Base-by-base conservation (phyloP, 345 rosid species). In the Gossypium herbaceum region DNA sequence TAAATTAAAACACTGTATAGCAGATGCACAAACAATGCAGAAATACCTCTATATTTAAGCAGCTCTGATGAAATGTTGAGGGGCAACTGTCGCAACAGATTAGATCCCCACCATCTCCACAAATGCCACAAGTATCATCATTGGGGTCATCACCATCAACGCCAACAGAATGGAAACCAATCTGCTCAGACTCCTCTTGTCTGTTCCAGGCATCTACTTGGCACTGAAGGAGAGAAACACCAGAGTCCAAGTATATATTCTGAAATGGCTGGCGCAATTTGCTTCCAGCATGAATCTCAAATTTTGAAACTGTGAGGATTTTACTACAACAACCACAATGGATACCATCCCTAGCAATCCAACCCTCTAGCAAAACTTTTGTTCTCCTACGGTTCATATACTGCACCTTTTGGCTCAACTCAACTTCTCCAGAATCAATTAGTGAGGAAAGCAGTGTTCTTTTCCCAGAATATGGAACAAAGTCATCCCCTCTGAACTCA, bases 81-180 rank as follows among this genome's bases (percentile, higher is more conserved):
- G 99, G 97, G 74, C 99, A 95, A 75, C 97, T 81, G 80, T 95
- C 99, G 75, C 98, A 93, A 79, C 99, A 95, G 55, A 95, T 90
- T 80, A 95, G 83, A 83, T 93, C 90, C 71, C 99, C 99, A 78
- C 98, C 98, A 85, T 95, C 99, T 73, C 97, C 99, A 83, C 99
- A 95, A 51, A 91, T 86, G 79, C 97, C 93, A 86, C 99, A 95
- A 50, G 98, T 88, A 84, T 95, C 99, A 84, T 95, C 99, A 89
- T 91, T 89, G 55, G 98, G 97, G 86, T 95, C 99, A 76, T 89
- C 94, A 44, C 93, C 97, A 76, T 83, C 90, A 74, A 73, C 72
- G 17, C 85, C 86, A 61, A 95, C 90, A 20, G 82, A 77, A 76
- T 87, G 87, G 66, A 85, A 90, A 51, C 89, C 87, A 75, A 79